Evolutionary conservation across 2,329 filamentous ascomycete genomes (phyloP).

Genomic region (Xenosphaeropsis pyriputrescens): DNA sequence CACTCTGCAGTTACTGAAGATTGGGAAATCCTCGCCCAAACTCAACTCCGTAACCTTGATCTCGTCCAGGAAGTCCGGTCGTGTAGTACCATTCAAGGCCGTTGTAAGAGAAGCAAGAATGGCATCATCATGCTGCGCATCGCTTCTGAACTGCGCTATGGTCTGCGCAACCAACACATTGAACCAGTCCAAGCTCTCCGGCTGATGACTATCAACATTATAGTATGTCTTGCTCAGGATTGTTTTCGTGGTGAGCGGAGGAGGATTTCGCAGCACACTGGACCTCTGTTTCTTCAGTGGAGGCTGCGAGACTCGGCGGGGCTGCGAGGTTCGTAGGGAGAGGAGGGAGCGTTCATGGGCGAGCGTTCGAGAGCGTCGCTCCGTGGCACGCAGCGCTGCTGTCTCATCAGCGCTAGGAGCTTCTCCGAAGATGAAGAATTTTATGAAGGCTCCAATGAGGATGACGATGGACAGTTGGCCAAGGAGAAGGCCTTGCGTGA

Average conservation of each 20-base stretch:
- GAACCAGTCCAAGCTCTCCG: conserved; percentile 96
- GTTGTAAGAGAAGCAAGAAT: conserved; percentile 77
- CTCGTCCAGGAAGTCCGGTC: conserved; percentile 84
- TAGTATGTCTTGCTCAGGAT: conserved; percentile 97
- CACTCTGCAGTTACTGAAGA: conserved; percentile 94
- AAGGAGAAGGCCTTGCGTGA: conserved; percentile 84
- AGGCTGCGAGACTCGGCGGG: conserved; percentile 21
- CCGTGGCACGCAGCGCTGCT: conserved; percentile 59
- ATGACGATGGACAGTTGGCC: conserved; percentile 88
- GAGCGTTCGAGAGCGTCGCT: conserved; percentile 58
- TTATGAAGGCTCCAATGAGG: conserved; percentile 88
- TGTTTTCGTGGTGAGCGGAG: conserved; percentile 74
- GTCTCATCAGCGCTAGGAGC: conserved; percentile 71
- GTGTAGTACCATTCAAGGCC: conserved; percentile 70
- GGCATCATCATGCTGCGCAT: conserved; percentile 81
- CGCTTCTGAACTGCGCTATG: conserved; percentile 85
- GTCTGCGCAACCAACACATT: conserved; percentile 95
- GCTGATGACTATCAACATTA: conserved; percentile 88
- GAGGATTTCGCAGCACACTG: conserved; percentile 57
- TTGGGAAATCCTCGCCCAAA: conserved; percentile 92
- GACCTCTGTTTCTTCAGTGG: conserved; percentile 49
- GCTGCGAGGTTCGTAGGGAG: conserved; percentile 31
- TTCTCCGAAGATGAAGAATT: conserved; percentile 99
- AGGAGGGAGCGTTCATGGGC: conserved; percentile 64
- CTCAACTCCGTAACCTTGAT: conserved; percentile 90